Base-by-base conservation (phyloP, 352 stramenopile genomes). In the Blastocystis sp. region DNA sequence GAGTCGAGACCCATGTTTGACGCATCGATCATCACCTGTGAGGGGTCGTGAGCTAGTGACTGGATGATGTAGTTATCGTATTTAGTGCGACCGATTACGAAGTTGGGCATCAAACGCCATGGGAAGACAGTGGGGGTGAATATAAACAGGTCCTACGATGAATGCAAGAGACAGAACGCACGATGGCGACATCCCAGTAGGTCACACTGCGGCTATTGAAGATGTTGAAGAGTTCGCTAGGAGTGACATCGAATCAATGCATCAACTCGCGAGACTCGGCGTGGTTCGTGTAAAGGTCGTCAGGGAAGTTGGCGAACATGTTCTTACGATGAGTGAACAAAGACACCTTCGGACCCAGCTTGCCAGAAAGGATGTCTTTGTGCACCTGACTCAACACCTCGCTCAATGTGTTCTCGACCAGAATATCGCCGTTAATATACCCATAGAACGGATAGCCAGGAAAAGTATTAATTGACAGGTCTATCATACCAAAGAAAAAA, bases 391-490 rank as follows among this genome's bases (percentile, higher is more conserved):
- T 50, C 30, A 89, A 47, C 7, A 78, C 55, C 16, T 55, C 11
- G 1, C 16, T 7, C 39, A 89, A n/a, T 11, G 63, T 89, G 55
- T 89, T 89, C 56, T 89, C 78, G 2, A 89, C 78, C 16, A 89
- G 78, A 76, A 89, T 89, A 89, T 89, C 78, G 34, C 78, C 78
- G 26, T 89, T 89, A 24, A 89, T 89, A 34, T 89, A 89, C n/a
- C 78, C 78, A 78, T 89, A 89, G 59, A 89, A 89, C 5, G 63
- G 63, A 41, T 76, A 76, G 30, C 55, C 66, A n/a, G 78, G 78
- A 50, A 76, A 30, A n/a, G 41, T 56, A 16, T 76, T 59, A 26
- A 89, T 89, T 0, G 56, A 76, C 45, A 59, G 55, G 7, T 89
- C 56, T 24, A 89, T 24, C 45, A 89, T 62, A 6, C 78, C 78